A percentile compares a stretch with the other conserved stretches of the same genome.
Evolutionary conservation across 371 early-diverging fungal genomes (phyloP).

Genomic region (Aphelidium insulamus): DNA sequence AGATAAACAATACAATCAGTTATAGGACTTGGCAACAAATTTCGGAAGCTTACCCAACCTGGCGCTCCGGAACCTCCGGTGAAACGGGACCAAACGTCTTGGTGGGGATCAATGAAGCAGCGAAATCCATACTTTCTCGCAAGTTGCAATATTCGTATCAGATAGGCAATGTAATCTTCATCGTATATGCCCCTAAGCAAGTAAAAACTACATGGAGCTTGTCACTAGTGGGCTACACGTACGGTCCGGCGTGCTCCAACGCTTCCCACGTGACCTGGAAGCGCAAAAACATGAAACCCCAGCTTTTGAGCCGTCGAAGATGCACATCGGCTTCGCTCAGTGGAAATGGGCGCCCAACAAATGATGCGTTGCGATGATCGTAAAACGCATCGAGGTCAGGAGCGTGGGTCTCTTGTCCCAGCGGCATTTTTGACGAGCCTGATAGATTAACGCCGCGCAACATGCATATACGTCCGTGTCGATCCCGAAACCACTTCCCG

Average conservation of each 20-base stretch:
- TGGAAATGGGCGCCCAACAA: conserved; percentile 54
- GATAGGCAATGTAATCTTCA: conserved; percentile 49
- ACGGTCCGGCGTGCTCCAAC: conserved; percentile 54
- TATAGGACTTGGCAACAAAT: too few species aligned
- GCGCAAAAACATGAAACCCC: conserved; percentile 61
- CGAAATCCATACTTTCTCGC: conserved; percentile 40
- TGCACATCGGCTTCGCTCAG: conserved; percentile 64
- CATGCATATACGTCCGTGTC: conserved; percentile 22
- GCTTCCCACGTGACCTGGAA: conserved; percentile 68
- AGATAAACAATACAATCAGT: too few species aligned
- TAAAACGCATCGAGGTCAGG: conserved; percentile 24
- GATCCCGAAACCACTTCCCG: conserved; percentile 36
- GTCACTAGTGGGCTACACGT: conserved; percentile 8
- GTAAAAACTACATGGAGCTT: not conserved
- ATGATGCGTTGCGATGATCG: conserved; percentile 25
- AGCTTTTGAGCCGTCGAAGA: conserved; percentile 33
- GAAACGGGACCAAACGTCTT: conserved; percentile 47
- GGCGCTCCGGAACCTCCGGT: conserved; percentile 46
- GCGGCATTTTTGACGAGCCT: conserved; percentile 32
- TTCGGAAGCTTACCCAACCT: too few species aligned
- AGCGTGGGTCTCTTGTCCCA: conserved; percentile 20
- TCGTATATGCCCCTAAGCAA: conserved; percentile 65
- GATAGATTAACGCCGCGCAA: conserved; percentile 41
- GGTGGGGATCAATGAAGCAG: conserved; percentile 63
- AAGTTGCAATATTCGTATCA: conserved; percentile 32